These are phyloP conservation scores for Starmera caribaea DNA, from an alignment of 805 yeast species.

Conservation along the genomic window DNA sequence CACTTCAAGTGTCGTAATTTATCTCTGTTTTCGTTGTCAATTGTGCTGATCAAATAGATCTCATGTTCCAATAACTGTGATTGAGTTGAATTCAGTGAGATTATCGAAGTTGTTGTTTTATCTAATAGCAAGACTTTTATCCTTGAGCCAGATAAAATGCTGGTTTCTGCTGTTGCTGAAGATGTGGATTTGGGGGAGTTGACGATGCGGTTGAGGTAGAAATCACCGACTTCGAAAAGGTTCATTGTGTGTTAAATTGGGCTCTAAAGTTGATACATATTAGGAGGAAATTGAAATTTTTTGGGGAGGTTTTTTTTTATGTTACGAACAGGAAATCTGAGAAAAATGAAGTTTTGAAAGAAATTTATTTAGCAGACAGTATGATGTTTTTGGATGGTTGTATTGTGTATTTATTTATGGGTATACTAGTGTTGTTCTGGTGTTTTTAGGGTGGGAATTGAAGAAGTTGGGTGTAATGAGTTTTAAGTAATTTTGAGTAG, in stretches of 20 bases:
- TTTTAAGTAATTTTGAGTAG: too few relatives aligned
- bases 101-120: slow-evolving; percentile 65
- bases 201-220: slow-evolving; percentile 32
- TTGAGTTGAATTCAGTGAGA: slow-evolving; percentile 87
- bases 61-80: slow-evolving; percentile 74
- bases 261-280: too few relatives aligned
- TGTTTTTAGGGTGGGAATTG: too few relatives aligned
- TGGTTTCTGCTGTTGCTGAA: slow-evolving; percentile 3
- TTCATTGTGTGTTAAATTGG: slow-evolving; percentile 26
- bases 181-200: slow-evolving; percentile 9
- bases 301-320: neutral
- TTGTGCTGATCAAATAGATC: slow-evolving; percentile 69
- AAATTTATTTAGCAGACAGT: too few relatives aligned
- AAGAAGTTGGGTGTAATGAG: too few relatives aligned
- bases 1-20: slow-evolving; percentile 75
- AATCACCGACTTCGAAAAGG: slow-evolving; percentile 34
- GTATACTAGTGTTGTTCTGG: too few relatives aligned
- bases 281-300: too few relatives aligned
- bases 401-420: too few relatives aligned
- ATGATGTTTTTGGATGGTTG: too few relatives aligned
- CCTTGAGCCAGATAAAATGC: slow-evolving; percentile 21
- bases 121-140: slow-evolving; percentile 77
- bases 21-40: slow-evolving; percentile 53
- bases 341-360: too few relatives aligned
- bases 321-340: neutral